phyloP scores from a whole-genome alignment of 1,139 yeast species.

The Pneumocystis wakefieldiae region DNA sequence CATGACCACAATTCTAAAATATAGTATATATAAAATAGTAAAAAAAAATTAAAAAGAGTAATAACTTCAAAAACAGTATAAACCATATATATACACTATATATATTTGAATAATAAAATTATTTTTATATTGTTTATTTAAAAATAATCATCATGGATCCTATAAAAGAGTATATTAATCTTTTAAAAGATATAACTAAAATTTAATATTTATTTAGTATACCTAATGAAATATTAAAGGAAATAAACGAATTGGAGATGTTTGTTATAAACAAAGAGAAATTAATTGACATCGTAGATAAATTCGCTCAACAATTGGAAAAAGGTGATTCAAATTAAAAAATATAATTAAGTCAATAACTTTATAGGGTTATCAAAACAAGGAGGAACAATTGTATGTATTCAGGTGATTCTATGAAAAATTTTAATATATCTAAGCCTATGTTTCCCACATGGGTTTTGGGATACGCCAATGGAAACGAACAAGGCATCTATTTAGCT shows the following conservation, averaged over 20 bases:
- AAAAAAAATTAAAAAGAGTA: neutral
- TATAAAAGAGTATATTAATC: neutral
- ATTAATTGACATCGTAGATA: constrained; percentile 51
- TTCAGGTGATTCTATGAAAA: neutral
- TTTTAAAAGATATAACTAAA: neutral
- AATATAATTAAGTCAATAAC: neutral
- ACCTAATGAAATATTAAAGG: constrained; percentile 46
- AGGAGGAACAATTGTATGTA: constrained; percentile 51
- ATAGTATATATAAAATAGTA: neutral
- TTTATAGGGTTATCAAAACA: constrained; percentile 44
- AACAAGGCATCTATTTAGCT: constrained; percentile 77
- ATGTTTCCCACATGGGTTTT: constrained; percentile 96
- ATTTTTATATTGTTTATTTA: neutral
- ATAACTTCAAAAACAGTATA: neutral
- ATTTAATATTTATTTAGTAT: constrained; percentile 33
- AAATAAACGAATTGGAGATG: constrained; percentile 44
- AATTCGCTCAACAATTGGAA: constrained; percentile 55
- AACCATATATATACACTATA: neutral
- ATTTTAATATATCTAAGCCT: constrained; percentile 29
- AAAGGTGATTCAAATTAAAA: constrained; percentile 29
- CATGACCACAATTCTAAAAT: neutral
- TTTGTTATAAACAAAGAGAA: constrained; percentile 45
- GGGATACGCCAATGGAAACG: constrained; percentile 84
- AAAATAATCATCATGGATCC: neutral
- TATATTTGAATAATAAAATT: neutral